Conservation (phyloP, 2,329 filamentous ascomycete genomes). For the Lachnellula subtilissima region DNA sequence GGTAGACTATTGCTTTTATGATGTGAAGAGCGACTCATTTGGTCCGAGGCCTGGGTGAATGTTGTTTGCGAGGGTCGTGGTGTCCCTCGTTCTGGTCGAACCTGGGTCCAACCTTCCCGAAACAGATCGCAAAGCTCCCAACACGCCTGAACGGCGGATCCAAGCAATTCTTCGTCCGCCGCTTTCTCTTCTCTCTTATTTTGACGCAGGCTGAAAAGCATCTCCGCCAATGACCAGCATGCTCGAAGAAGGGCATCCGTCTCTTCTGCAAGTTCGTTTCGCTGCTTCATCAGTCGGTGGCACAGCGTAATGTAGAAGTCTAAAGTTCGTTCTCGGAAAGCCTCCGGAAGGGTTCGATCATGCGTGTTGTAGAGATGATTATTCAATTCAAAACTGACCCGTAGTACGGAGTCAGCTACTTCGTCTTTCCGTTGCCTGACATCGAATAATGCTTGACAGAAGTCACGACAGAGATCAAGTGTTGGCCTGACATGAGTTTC, state of each 20-base stretch:
- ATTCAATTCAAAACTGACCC: constrained; percentile 92
- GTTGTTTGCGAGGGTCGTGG: constrained; percentile 74
- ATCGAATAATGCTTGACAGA: constrained; percentile 88
- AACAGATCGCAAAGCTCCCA: constrained; percentile 95
- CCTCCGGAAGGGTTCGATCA: constrained; percentile 75
- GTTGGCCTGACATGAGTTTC: constrained; percentile 67
- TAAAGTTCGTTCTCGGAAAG: constrained; percentile 81
- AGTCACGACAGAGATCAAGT: constrained; percentile 82
- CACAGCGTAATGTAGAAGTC: constrained; percentile 95
- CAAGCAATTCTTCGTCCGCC: constrained; percentile 77
- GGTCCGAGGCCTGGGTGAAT: constrained; percentile 57
- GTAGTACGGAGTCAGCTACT: constrained; percentile 74
- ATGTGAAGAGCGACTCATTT: constrained; percentile 38
- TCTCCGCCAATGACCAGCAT: constrained; percentile 87
- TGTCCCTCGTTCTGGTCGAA: constrained; percentile 79
- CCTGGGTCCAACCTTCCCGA: constrained; percentile 84
- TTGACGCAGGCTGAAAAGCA: constrained; percentile 86
- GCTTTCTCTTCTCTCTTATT: constrained; percentile 68
- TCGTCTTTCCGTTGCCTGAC: constrained; percentile 74
- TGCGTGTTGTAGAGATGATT: constrained; percentile 94
- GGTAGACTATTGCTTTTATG: constrained; percentile 41
- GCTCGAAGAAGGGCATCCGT: constrained; percentile 79
- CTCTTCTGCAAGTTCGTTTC: constrained; percentile 70
- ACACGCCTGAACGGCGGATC: constrained; percentile 85
- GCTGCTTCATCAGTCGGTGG: constrained; percentile 93